Evolutionary conservation across 2,329 filamentous ascomycete species (phyloP).

Genomic region (Talaromyces sp.): DNA sequence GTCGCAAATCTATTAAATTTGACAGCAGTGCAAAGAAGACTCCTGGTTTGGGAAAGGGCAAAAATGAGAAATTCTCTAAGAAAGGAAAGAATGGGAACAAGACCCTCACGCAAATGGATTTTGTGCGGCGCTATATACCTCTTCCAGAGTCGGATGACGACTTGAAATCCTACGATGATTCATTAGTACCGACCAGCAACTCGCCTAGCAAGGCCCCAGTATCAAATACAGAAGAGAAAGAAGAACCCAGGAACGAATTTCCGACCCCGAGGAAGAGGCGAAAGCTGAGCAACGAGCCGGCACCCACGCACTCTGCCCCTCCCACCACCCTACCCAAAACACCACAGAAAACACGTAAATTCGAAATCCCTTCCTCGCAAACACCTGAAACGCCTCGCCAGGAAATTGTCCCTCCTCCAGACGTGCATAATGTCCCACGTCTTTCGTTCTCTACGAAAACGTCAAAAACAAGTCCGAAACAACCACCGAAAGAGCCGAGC

Average conservation of each 20-base stretch:
- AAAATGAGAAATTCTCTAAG: conserved; percentile 13
- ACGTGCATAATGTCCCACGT: conserved; percentile 23
- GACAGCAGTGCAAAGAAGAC: conserved; percentile 12
- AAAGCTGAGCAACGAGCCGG: conserved; percentile 14
- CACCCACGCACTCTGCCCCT: background rate
- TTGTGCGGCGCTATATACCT: conserved; percentile 30
- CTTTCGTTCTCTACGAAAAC: conserved; percentile 14
- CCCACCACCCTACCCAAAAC: conserved; percentile 21
- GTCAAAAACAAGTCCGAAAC: background rate
- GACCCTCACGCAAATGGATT: conserved; percentile 40
- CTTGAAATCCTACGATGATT: background rate
- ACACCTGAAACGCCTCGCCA: conserved; percentile 38
- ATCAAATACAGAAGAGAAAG: background rate
- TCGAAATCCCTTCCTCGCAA: conserved; percentile 39
- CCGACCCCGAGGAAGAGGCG: conserved; percentile 18
- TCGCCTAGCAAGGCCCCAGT: background rate
- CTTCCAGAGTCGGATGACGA: conserved; percentile 27
- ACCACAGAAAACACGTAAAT: conserved; percentile 26
- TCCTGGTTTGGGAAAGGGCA: conserved; percentile 18
- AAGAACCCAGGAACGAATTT: background rate
- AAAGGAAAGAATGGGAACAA: conserved; percentile 24
- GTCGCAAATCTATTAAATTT: background rate
- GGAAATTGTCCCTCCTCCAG: conserved; percentile 31
- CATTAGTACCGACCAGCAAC: background rate
- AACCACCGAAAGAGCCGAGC: background rate